phyloP scores from a whole-genome alignment of 768 basidiomycete genomes.

The Leccinum arenicola region DNA sequence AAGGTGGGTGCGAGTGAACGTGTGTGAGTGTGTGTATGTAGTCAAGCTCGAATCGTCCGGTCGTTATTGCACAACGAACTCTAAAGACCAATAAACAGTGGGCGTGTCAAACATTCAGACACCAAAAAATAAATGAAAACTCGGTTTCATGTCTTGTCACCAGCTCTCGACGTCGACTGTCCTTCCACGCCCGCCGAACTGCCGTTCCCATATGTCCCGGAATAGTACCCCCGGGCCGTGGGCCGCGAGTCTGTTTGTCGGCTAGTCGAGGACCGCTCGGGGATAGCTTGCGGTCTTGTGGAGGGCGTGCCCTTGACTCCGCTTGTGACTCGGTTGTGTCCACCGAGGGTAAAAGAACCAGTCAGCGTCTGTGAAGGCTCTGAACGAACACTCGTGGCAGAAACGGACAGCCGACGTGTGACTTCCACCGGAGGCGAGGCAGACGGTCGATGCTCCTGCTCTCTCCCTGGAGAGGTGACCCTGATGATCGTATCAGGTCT shows the following conservation, averaged over 20 bases:
- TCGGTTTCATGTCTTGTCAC: slow-evolving; percentile 25
- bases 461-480: slow-evolving; percentile 43
- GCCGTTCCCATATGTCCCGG: slow-evolving; percentile 21
- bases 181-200: slow-evolving; percentile 12
- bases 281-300: slow-evolving; percentile 14
- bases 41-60: slow-evolving; percentile 13
- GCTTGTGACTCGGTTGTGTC: slow-evolving; percentile 19
- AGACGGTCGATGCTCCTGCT: slow-evolving; percentile 38
- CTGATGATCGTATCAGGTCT: slow-evolving; percentile 34
- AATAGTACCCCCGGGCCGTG: slow-evolving; percentile 17
- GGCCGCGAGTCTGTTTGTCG: slow-evolving; percentile 26
- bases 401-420: slow-evolving; percentile 45
- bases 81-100: slow-evolving; percentile 6
- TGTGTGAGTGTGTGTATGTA: slow-evolving; percentile 5
- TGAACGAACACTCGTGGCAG: slow-evolving; percentile 39
- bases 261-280: slow-evolving; percentile 17
- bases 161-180: slow-evolving; percentile 14
- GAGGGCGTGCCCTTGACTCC: slow-evolving; percentile 22
- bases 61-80: slow-evolving; percentile 9
- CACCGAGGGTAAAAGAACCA: slow-evolving; percentile 16
- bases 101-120: slow-evolving; percentile 1
- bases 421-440: slow-evolving; percentile 49
- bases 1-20: slow-evolving; percentile 2
- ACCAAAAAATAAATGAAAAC: background rate
- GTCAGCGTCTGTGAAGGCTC: slow-evolving; percentile 35